Base-by-base conservation (phyloP, 176 grass and related monocot genomes). In the Phyllostachys edulis region DNA sequence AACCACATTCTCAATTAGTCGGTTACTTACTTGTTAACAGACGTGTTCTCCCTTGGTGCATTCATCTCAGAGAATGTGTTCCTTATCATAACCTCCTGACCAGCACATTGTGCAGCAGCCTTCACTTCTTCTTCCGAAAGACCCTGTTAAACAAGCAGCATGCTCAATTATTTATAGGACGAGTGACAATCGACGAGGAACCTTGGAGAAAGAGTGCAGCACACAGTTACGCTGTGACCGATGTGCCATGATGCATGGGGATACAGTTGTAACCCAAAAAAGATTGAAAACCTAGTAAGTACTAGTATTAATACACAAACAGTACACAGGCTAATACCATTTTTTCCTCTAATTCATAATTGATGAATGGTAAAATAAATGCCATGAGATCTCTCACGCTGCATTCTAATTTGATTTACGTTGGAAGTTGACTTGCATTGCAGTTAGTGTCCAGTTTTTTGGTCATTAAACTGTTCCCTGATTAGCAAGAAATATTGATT, bases 61-160 rank as follows among this genome's bases (percentile, higher is more conserved):
- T 99, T 99, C 97, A 99, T 99, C 85, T 99, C 93, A 41, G 93
- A 96, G 73, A 99, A 99, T 79, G 86, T 87, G 89, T 96, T 99
- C 75, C 93, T 90, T 90, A 99, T 99, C 97, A 94, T 94, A 68
- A 99, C 97, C 71, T 99, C 97, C 91, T 99, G 91, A 45, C 93
- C 89, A 67, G 93, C 97, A 89, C 91, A 96, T 60, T 92, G 88
- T 65, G 93, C 93, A 63, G 97, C 93, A 71, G 87, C 81, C 84
- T 91, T 99, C 60, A 99, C 93, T 85, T 96, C 97, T 94, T 99
- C 97, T 67, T 92, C 81, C 67, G 93, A 99, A 69, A 99, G 89
- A 70, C 97, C 97, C 97, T 99, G 69, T 83, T 82, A 82, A 84
- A 72, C n/a, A 90, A 87, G 77, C 51, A 75, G 21, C 45, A 78